Conservation (phyloP, 164 flowering plant genomes). For the Stephania japonica region DNA sequence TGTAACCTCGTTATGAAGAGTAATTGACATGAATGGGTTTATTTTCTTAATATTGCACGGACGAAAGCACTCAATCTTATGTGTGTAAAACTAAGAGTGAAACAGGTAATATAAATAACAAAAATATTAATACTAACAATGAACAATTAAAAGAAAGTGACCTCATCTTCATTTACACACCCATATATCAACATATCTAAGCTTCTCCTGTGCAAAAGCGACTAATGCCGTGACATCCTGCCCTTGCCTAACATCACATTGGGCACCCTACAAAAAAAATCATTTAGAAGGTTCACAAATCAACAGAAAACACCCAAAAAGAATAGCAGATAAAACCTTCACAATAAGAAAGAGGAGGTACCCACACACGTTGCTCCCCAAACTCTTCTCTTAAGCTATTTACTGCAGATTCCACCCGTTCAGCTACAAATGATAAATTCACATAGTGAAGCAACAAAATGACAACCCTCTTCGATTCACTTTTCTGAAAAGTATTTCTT, state of each 20-base stretch:
- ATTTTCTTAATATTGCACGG: neutral
- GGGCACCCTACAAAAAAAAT: constrained; percentile 54
- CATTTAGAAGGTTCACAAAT: constrained; percentile 1
- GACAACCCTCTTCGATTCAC: neutral
- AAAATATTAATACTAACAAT: too few species aligned
- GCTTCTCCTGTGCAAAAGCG: constrained; percentile 51
- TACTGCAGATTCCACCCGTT: constrained; percentile 67
- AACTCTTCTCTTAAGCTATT: constrained; percentile 50
- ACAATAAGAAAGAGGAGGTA: constrained; percentile 36
- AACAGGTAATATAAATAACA: neutral
- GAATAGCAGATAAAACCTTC: neutral
- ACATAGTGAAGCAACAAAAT: constrained; percentile 3
- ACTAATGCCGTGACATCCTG: constrained; percentile 69
- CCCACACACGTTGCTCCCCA: constrained; percentile 97
- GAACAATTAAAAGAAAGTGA: neutral
- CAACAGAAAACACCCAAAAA: neutral
- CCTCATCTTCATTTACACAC: constrained; percentile 27
- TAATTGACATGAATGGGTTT: neutral
- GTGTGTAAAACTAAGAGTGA: neutral
- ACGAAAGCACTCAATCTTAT: neutral
- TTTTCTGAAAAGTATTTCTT: neutral
- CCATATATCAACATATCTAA: constrained; percentile 82
- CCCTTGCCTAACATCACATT: constrained; percentile 76
- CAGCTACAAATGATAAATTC: constrained; percentile 36
- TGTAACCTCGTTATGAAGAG: neutral